phyloP scores from a whole-genome alignment of 805 yeast genomes.

The Wickerhamiella vanderwaltii region DNA sequence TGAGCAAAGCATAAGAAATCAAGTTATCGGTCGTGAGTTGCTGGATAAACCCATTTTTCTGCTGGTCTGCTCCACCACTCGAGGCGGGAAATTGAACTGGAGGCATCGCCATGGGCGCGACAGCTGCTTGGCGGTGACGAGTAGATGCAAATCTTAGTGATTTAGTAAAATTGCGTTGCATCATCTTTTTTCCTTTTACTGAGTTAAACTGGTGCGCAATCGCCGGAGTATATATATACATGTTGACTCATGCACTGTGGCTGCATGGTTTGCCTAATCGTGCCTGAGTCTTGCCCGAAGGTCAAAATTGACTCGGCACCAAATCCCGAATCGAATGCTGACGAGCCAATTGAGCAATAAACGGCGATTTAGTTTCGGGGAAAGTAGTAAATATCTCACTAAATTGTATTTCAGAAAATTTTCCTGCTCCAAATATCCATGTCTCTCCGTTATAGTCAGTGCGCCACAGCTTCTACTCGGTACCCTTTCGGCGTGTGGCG shows the following conservation, averaged over 20 bases:
- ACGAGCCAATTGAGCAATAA: too few species aligned
- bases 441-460: too few species aligned
- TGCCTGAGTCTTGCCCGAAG: conserved; percentile 11
- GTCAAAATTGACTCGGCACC: conserved; percentile 5
- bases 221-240: neutral
- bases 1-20: conserved; percentile 24
- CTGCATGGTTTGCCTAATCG: neutral
- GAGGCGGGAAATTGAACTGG: neutral
- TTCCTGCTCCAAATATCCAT: too few species aligned
- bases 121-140: conserved; percentile 19
- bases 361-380: too few species aligned
- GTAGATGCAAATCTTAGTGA: conserved; percentile 17
- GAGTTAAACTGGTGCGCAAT: too few species aligned
- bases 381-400: too few species aligned
- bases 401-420: too few species aligned
- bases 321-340: conserved; percentile 1
- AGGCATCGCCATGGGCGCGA: conserved; percentile 13
- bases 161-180: conserved; percentile 6
- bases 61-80: conserved; percentile 3
- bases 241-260: neutral
- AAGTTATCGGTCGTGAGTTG: conserved; percentile 22
- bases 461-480: conserved; percentile 7
- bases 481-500: conserved; percentile 5
- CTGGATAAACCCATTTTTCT: conserved; percentile 21
- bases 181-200: neutral